These are phyloP conservation scores for Cyclaneusma minus DNA, from an alignment of 2,329 filamentous ascomycete genomes.

Conservation along the genomic window DNA sequence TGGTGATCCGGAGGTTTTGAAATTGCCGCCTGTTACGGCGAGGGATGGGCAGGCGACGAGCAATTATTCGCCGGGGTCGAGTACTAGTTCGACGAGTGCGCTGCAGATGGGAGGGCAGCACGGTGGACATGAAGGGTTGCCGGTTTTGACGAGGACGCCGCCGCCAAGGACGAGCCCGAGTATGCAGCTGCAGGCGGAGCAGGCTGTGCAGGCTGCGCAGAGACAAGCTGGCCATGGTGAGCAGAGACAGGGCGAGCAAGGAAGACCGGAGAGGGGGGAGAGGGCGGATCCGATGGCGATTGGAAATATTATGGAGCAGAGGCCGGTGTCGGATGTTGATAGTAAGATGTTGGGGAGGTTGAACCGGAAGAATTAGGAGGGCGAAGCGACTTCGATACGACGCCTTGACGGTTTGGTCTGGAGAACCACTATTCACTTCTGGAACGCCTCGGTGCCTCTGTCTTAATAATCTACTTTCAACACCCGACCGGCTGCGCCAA, in stretches of 20 bases:
- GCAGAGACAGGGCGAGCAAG: too few species aligned
- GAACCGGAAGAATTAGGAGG: slow-evolving; percentile 11
- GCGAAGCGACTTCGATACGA: too few species aligned
- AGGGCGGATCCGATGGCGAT: slow-evolving; percentile 18
- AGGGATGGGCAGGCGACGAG: slow-evolving; percentile 8
- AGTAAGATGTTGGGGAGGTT: slow-evolving; percentile 17
- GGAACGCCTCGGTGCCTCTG: too few species aligned
- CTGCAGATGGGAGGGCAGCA: slow-evolving; percentile 8
- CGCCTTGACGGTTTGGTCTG: too few species aligned
- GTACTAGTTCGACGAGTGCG: slow-evolving; percentile 13
- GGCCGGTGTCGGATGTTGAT: slow-evolving; percentile 17
- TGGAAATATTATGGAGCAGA: slow-evolving; percentile 17
- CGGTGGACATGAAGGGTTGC: slow-evolving; percentile 10
- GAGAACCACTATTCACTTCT: too few species aligned
- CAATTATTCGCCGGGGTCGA: slow-evolving; percentile 18
- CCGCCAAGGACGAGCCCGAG: slow-evolving; percentile 15
- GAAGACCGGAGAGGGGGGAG: slow-evolving; percentile 5
- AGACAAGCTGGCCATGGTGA: too few species aligned
- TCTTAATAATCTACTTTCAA: too few species aligned
- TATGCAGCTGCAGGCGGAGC: slow-evolving; percentile 3
- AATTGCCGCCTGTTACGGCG: slow-evolving; percentile 18
- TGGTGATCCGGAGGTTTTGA: slow-evolving; percentile 17
- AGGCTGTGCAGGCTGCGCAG: too few species aligned
- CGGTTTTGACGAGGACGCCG: slow-evolving; percentile 15
- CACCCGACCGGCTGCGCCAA: too few species aligned